Conservation (phyloP, 108 stramenopile genomes). For the Cyclostephanos tholiformis region DNA sequence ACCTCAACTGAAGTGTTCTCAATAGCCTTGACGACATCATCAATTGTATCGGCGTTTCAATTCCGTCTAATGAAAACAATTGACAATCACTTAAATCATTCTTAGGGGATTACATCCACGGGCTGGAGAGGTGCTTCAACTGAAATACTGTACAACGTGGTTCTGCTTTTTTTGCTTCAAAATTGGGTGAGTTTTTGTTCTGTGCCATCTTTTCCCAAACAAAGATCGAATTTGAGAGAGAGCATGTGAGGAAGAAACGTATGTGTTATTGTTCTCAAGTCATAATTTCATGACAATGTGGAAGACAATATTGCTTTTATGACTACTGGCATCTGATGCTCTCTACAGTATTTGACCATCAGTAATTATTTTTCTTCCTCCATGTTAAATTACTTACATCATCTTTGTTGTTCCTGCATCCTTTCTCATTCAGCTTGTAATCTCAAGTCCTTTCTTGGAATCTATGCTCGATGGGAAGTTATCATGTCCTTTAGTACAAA, state of each 20-base stretch:
- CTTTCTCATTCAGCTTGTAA: no score
- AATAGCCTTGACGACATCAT: constrained; percentile 18
- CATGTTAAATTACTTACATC: background rate
- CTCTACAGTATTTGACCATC: background rate
- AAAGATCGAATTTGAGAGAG: background rate
- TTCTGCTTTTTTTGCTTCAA: background rate
- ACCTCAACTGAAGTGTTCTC: constrained; percentile 15
- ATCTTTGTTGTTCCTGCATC: no score
- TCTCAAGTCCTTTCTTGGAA: no score
- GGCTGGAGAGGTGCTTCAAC: no score
- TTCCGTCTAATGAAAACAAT: background rate
- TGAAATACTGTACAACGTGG: background rate
- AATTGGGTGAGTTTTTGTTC: background rate
- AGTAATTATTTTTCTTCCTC: background rate
- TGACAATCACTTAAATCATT: background rate
- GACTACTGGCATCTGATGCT: constrained; percentile 22
- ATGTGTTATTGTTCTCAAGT: constrained; percentile 4
- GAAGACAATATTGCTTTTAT: constrained; percentile 5
- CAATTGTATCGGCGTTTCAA: background rate
- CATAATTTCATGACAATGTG: constrained; percentile 11
- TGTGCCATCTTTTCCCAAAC: background rate
- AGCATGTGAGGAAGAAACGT: constrained; percentile 8
- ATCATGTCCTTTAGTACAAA: no score
- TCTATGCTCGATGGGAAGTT: no score
- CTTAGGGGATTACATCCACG: background rate